Base-by-base conservation (phyloP, 75 land plant species). In the Pseudotsuga menziesii region DNA sequence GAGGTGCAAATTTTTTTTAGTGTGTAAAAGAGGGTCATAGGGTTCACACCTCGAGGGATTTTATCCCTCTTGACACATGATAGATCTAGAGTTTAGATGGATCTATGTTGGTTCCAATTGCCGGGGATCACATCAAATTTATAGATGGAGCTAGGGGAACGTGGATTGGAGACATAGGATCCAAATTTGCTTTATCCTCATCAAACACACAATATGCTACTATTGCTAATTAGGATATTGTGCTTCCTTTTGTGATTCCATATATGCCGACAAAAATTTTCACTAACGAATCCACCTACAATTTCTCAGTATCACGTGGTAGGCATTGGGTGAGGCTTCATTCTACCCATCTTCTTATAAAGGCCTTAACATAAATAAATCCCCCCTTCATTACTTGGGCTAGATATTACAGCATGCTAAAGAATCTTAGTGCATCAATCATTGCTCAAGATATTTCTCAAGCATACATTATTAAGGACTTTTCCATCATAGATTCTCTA, bases 261-360 rank as follows among this genome's bases (percentile, higher is more conserved):
- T 90, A 88, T 78, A 86, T 88, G 87, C 61, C 80, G 1, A 92
- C 92, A 4, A 57, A 87, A 56, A 54, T 92, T 61, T 87, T 92
- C 80, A 79, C 57, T 14, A 5, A 80, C 23, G 76, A 76, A 17
- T 19, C 82, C 14, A 52, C 81, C 16, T 92, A 89, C 64, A 67
- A 56, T 1, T 82, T 92, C 76, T 60, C 83, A 4, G 78, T 92
- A 5, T 26, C 73, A 20, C 22, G 62, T 8, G 71, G 78, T 0
- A 79, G 89, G 13, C 81, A 86, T 41, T 84, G 80, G 83, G 27
- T 92, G 39, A 76, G 95, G 5, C 85, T 92, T 23, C 83, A 92
- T 92, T 92, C 74, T 90, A 90, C 58, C 95, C 95, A 0, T 58
- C 89, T 8, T 22, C 81, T 11, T 85, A 82, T 77, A 6, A 62